phyloP scores from a whole-genome alignment of 1,139 yeast species.

The Debaryomyces nepalensis region DNA sequence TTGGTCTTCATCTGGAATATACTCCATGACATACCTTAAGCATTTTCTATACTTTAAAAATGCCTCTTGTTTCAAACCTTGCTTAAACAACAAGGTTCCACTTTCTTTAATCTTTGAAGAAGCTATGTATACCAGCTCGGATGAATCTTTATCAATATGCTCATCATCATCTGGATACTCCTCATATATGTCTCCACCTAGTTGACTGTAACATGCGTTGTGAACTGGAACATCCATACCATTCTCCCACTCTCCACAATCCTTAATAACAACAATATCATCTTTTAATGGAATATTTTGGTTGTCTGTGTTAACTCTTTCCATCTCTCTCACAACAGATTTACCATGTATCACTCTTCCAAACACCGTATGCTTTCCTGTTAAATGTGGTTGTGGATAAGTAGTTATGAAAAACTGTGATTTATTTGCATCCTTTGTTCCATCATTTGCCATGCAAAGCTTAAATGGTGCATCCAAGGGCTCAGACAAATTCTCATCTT shows the following conservation, averaged over 20 bases:
- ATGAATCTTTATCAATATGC: slow-evolving; percentile 60
- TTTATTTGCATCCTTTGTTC: slow-evolving; percentile 58
- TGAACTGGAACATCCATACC: slow-evolving; percentile 57
- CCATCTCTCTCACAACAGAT: slow-evolving; percentile 70
- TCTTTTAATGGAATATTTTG: slow-evolving; percentile 49
- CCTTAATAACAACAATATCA: slow-evolving; percentile 52
- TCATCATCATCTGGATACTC: slow-evolving; percentile 76
- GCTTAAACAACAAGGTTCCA: slow-evolving; percentile 62
- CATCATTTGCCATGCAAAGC: slow-evolving; percentile 77
- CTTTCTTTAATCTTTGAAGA: slow-evolving; percentile 63
- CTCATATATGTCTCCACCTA: slow-evolving; percentile 74
- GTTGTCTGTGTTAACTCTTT: slow-evolving; percentile 49
- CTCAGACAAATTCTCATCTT: slow-evolving; percentile 62
- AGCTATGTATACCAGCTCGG: slow-evolving; percentile 56
- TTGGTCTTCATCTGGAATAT: slow-evolving; percentile 69
- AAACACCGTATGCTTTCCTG: slow-evolving; percentile 76
- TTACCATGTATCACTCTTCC: slow-evolving; percentile 71
- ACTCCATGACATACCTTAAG: slow-evolving; percentile 69
- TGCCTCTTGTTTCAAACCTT: slow-evolving; percentile 55
- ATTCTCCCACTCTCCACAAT: slow-evolving; percentile 70
- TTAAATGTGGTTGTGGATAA: slow-evolving; percentile 70
- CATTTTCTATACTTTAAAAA: slow-evolving; percentile 65
- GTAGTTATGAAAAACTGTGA: slow-evolving; percentile 85
- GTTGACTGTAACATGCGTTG: slow-evolving; percentile 61
- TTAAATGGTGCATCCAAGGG: slow-evolving; percentile 52